Evolutionary conservation across 1,284 basidiomycete species (phyloP).

Genomic region (Porogramme epimiltina): DNA sequence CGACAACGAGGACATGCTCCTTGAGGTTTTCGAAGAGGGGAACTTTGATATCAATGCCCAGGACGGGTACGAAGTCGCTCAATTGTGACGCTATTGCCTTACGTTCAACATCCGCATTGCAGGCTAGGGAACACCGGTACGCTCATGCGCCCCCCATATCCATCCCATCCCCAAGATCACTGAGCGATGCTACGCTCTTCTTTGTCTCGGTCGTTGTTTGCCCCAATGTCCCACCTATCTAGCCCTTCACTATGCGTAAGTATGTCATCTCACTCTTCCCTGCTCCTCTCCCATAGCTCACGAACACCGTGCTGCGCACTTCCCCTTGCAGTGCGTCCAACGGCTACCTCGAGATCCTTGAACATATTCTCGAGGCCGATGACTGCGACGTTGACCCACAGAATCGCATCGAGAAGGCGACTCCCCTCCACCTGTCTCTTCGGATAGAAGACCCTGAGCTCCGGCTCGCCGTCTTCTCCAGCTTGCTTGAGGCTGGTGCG

Average conservation of each 20-base stretch:
- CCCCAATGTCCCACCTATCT: background rate
- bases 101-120: background rate
- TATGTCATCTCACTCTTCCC: conserved; percentile 18
- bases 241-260: conserved; percentile 86
- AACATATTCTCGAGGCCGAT: conserved; percentile 74
- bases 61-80: conserved; percentile 64
- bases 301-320: background rate
- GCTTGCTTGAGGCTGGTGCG: conserved; percentile 77
- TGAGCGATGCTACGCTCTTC: background rate
- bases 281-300: background rate
- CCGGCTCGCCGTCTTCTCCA: conserved; percentile 57
- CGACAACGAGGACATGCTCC: conserved; percentile 74
- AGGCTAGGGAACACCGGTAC: conserved; percentile 77
- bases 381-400: conserved; percentile 84
- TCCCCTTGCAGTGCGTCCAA: conserved; percentile 44
- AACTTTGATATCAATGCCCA: conserved; percentile 73
- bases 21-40: conserved; percentile 59
- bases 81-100: no score
- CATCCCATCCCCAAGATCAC: background rate
- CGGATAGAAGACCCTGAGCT: conserved; percentile 62
- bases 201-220: background rate
- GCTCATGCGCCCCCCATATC: conserved; percentile 8
- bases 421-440: conserved; percentile 84
- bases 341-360: conserved; percentile 66
- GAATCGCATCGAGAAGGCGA: conserved; percentile 75